phyloP scores from a whole-genome alignment of 805 yeast genomes.

The Brettanomyces anomalus region DNA sequence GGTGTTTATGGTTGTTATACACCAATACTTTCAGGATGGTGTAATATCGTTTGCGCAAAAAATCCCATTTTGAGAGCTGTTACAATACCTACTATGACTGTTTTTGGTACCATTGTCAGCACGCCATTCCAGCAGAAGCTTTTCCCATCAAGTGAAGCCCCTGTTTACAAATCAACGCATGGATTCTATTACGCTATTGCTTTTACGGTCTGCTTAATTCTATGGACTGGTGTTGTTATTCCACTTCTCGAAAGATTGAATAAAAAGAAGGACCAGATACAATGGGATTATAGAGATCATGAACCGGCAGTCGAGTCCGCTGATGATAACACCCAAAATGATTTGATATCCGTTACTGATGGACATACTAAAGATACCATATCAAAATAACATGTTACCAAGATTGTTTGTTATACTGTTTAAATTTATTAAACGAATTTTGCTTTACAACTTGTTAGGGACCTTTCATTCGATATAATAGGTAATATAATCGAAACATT shows the following conservation, averaged over 20 bases:
- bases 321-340: too few relatives aligned
- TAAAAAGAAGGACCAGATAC: constrained; percentile 4
- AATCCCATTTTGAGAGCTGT: constrained; percentile 19
- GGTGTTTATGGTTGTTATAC: constrained; percentile 39
- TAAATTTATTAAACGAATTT: too few relatives aligned
- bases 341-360: too few relatives aligned
- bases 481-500: too few relatives aligned
- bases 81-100: constrained; percentile 19
- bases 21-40: constrained; percentile 56
- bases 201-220: constrained; percentile 14
- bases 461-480: too few relatives aligned
- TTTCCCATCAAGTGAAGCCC: constrained; percentile 26
- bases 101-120: constrained; percentile 17
- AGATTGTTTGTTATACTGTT: too few relatives aligned
- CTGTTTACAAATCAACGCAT: constrained; percentile 17
- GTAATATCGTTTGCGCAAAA: constrained; percentile 40
- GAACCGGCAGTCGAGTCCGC: too few relatives aligned
- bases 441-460: too few relatives aligned
- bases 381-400: too few relatives aligned
- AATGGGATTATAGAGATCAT: background rate
- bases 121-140: constrained; percentile 23
- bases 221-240: constrained; percentile 17
- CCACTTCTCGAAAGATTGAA: constrained; percentile 14
- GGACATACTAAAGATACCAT: too few relatives aligned
- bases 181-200: constrained; percentile 20